Percentiles rank a stretch among this genome's conserved stretches.
Evolutionary conservation across 2,329 filamentous ascomycete species (phyloP).

Genomic region (Diplodia intermedia): DNA sequence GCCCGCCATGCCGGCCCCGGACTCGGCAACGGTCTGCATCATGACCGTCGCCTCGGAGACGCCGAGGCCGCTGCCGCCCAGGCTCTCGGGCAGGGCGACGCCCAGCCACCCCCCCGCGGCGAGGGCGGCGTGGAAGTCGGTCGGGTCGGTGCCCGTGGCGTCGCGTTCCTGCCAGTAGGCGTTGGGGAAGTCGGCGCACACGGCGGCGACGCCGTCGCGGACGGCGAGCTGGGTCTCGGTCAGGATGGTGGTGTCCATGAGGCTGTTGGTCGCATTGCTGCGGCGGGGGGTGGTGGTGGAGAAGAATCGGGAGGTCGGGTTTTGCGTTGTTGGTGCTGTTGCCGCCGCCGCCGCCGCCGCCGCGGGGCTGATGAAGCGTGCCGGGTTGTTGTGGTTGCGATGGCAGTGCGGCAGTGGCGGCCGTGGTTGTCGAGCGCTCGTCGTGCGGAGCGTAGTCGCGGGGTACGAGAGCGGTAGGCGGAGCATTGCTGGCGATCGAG

Average conservation of each 20-base stretch:
- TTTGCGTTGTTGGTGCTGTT: background rate
- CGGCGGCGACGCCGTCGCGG: slow-evolving; percentile 70
- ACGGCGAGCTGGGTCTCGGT: slow-evolving; percentile 75
- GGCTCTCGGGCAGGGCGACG: slow-evolving; percentile 75
- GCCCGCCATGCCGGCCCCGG: slow-evolving; percentile 77
- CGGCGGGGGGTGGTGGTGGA: background rate
- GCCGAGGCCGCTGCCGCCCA: slow-evolving; percentile 76
- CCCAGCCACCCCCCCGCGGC: slow-evolving; percentile 81
- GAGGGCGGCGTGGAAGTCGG: slow-evolving; percentile 76
- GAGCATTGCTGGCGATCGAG: background rate
- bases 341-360: too few species aligned
- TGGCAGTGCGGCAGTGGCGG: background rate
- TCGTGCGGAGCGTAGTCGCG: background rate
- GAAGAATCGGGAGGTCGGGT: background rate
- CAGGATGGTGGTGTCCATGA: slow-evolving; percentile 78
- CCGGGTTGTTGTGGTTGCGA: background rate
- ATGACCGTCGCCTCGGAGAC: slow-evolving; percentile 87
- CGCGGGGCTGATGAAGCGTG: background rate
- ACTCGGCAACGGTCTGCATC: slow-evolving; percentile 82
- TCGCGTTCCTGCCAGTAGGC: slow-evolving; percentile 80
- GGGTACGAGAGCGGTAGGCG: background rate
- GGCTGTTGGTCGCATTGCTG: slow-evolving; percentile 33
- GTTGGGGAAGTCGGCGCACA: slow-evolving; percentile 71
- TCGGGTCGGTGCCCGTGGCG: slow-evolving; percentile 72
- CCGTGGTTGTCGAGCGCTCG: background rate